phyloP scores from a whole-genome alignment of 108 stramenopile genomes.

The Tribonema minus region DNA sequence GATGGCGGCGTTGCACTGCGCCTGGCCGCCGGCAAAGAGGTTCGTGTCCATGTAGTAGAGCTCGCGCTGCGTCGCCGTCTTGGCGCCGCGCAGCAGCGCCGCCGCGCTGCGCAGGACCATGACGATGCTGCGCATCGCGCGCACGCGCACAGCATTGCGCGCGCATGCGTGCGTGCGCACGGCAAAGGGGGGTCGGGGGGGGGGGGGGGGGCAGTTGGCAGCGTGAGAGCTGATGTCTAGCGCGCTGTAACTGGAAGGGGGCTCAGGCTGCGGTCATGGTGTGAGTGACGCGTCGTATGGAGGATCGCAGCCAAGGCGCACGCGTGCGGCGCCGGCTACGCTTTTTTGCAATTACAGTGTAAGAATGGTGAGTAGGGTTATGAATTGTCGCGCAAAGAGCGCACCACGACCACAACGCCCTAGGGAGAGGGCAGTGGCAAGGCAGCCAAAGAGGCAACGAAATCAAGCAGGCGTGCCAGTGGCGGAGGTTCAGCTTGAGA shows the following conservation, averaged over 20 bases:
- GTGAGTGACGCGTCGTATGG: no score
- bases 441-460: no score
- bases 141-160: background rate
- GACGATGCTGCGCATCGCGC: slow-evolving; percentile 10
- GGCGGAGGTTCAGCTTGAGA: no score
- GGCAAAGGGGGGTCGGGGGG: background rate
- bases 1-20: slow-evolving; percentile 39
- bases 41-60: slow-evolving; percentile 29
- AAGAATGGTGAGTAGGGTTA: no score
- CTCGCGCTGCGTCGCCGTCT: slow-evolving; percentile 31
- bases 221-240: background rate
- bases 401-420: no score
- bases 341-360: no score
- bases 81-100: slow-evolving; percentile 14
- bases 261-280: no score
- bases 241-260: background rate
- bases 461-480: no score
- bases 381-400: no score
- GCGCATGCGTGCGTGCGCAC: background rate
- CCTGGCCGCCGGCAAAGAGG: slow-evolving; percentile 22
- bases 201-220: background rate
- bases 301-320: no score
- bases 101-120: slow-evolving; percentile 24
- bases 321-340: no score
- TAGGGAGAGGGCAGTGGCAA: no score